These are phyloP conservation scores for Helicostylum pulchrum DNA, from an alignment of 192 early-diverging fungal genomes.

Conservation along the genomic window DNA sequence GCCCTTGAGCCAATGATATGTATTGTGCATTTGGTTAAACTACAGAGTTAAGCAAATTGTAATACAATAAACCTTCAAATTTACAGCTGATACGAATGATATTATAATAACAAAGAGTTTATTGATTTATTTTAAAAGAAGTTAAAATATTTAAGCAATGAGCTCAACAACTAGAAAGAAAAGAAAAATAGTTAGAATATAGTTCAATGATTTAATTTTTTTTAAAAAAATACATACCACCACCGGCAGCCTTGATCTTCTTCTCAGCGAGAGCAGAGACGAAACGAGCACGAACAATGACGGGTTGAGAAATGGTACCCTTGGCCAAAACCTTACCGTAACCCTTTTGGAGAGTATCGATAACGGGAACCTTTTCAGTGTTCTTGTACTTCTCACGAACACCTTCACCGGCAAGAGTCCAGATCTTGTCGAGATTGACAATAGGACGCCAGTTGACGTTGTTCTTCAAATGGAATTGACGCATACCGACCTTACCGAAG, in stretches of 20 bases:
- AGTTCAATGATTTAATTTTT: not conserved
- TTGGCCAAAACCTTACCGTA: constrained; percentile 96
- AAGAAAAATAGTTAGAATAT: not conserved
- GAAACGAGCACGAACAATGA: constrained; percentile 94
- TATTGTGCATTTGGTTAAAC: no score
- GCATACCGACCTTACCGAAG: constrained; percentile 99
- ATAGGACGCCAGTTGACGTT: constrained; percentile 83
- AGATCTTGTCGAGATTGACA: constrained; percentile 94
- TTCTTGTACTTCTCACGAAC: constrained; percentile 78
- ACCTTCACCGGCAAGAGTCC: constrained; percentile 86
- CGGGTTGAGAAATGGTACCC: constrained; percentile 87
- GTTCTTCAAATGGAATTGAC: constrained; percentile 95
- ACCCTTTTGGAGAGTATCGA: constrained; percentile 83
- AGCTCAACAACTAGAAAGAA: constrained; percentile 46
- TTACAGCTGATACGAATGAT: no score
- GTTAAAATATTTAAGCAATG: constrained; percentile 46
- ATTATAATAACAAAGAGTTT: not conserved
- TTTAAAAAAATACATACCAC: constrained; percentile 49
- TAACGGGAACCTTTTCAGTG: constrained; percentile 89
- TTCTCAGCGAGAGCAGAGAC: constrained; percentile 92
- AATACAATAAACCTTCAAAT: no score
- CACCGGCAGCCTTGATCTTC: constrained; percentile 98
- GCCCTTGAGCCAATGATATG: no score
- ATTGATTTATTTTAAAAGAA: constrained; percentile 6
- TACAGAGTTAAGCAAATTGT: no score